A percentile compares a stretch with the other conserved stretches of the same genome.
Conservation (phyloP, 192 early-diverging fungal species). For the Backusella morwellensis region DNA sequence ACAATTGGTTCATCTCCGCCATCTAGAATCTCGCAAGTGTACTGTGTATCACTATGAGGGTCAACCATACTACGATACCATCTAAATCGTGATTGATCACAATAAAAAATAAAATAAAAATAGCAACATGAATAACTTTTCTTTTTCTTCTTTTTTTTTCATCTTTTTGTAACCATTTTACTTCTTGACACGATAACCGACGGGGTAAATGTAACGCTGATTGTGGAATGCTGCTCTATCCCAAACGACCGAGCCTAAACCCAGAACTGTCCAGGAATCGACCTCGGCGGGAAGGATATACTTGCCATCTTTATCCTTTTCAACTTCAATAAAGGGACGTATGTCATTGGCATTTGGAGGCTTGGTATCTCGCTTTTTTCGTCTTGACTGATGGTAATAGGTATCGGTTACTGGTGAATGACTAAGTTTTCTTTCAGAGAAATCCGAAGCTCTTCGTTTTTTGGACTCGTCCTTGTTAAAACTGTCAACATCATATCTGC, state of each 20-base stretch:
- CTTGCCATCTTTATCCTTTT: slow-evolving; percentile 58
- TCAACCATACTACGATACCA: slow-evolving; percentile 58
- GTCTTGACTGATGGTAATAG: slow-evolving; percentile 18
- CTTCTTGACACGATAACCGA: slow-evolving; percentile 72
- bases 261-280: slow-evolving; percentile 70
- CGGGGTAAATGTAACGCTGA: slow-evolving; percentile 90
- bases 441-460: background rate
- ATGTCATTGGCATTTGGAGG: slow-evolving; percentile 33
- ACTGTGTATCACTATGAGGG: slow-evolving; percentile 47
- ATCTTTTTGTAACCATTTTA: slow-evolving; percentile 12
- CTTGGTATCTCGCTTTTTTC: slow-evolving; percentile 35
- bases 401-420: background rate
- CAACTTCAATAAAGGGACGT: slow-evolving; percentile 30
- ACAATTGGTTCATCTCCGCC: slow-evolving; percentile 67
- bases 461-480: background rate
- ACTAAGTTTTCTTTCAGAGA: background rate
- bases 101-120: background rate
- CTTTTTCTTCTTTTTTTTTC: background rate
- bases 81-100: slow-evolving; percentile 16
- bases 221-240: slow-evolving; percentile 80
- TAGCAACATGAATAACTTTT: background rate
- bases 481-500: background rate
- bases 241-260: slow-evolving; percentile 69
- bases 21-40: slow-evolving; percentile 77
- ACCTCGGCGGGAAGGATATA: slow-evolving; percentile 73